Evolutionary conservation across 2,329 filamentous ascomycete genomes (phyloP), one percentile per base, ranked within the genome.

Genomic region (Colletotrichum somersetense): DNA sequence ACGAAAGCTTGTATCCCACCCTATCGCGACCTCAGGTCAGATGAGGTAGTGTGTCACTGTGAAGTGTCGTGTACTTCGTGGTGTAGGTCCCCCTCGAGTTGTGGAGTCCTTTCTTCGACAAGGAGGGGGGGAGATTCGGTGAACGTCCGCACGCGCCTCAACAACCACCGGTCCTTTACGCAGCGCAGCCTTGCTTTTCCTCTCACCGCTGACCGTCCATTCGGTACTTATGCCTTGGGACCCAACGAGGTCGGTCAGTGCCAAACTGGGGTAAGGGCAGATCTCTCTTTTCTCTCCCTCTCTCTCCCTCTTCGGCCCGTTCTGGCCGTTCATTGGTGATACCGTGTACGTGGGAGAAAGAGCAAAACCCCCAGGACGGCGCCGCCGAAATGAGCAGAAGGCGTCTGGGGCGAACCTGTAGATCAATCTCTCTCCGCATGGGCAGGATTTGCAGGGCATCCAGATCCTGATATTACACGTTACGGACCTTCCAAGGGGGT

Each of bases 311-410:
- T 6, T 6, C 12, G n/a, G 11, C 8, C 20, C 5, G 2, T 42
- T 8, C 35, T 30, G 20, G 12, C 10, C 30, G n/a, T 35, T 62
- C 26, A 35, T 48, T 61, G 42, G 56, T 12, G 44, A 38, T 48
- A 35, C 63, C 53, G 53, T 30, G 33, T 46, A 44, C 55, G 44
- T 66, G 55, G 42, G 55, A 44, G 14, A n/a, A 18, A 5, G 5
- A 8, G 35, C 10, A 48, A n/a, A 11, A 5, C 33, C 30, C 1
- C 33, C 30, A 20, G n/a, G 53, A 71, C 67, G 67, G 67, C 57
- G 26, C 46, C 64, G 67, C 67, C 67, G 67, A 71, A 67, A 71
- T 71, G 62, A 66, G 40, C 23, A 62, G 40, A 42, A 33, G 55
- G 59, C 12, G 23, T 61, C 40, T 30, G n/a, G 23, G 14, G 5